Base-by-base conservation (phyloP, 441 rosid species). In the Metrosideros polymorpha region DNA sequence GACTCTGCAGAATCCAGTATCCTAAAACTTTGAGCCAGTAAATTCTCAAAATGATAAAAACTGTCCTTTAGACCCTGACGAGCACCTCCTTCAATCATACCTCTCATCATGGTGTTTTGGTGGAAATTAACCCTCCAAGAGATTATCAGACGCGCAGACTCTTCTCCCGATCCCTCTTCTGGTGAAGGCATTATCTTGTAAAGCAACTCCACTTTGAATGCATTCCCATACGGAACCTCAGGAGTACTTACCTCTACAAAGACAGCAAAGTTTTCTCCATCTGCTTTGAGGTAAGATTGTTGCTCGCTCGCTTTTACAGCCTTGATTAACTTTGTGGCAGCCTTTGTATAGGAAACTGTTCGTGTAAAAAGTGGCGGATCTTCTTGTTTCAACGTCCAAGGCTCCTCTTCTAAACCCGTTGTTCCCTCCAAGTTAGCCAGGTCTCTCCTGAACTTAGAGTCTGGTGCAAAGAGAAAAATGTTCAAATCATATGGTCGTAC, bases 1-100 rank as follows among this genome's bases (percentile, higher is more conserved):
- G 83, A 59, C 86, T 88, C 92, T 49, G 57, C 83, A 9, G 91
- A 84, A 86, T 93, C 93, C 76, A 89, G 35, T 84, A 86, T 89
- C 90, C 91, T 93, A 85, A 91, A 91, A 88, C 86, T 91, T 89
- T 90, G 93, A 61, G 93, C 91, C 85, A 97, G 87, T 84, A 97
- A 89, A 86, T 87, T 85, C 53, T 93, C 54, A 88, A 94, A 96
- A 84, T 92, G 91, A 29, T 91, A 94, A 89, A 96, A 97, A 89
- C 95, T 93, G 82, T 94, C 97, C 86, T 90, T 94, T 66, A 97
- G 86, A 50, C 99, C 98, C 91, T 95, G 96, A 90, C 89, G 93
- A 85, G 88, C 97, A 77, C 98, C 99, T 83, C 95, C 95, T 93
- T 94, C 97, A 87, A 95, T 96, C 98, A 97, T 93, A 83, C 95